These are phyloP conservation scores for Blechomonas ayalai DNA, from an alignment of 208 protist genomes.

Conservation along the genomic window DNA sequence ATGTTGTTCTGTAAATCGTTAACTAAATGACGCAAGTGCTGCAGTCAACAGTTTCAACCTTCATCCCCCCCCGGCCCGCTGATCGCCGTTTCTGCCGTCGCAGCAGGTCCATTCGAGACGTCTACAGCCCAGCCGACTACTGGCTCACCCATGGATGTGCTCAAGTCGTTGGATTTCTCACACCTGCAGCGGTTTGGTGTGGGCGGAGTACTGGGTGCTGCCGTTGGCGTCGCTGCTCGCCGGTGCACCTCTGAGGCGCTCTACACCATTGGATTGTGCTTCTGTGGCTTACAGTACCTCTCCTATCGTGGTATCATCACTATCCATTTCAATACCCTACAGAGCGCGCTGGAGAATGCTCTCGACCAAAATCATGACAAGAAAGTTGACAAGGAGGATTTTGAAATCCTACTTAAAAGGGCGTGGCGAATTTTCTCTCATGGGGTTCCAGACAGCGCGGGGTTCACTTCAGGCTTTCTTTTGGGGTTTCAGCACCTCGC, in stretches of 20 bases:
- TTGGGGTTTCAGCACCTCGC: slow-evolving; percentile 41
- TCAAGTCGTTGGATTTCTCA: too few species aligned
- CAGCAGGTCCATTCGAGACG: too few species aligned
- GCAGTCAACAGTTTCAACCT: too few species aligned
- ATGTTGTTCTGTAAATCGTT: too few species aligned
- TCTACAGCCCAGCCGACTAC: too few species aligned
- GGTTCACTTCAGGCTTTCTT: slow-evolving; percentile 50
- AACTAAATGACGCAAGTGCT: too few species aligned
- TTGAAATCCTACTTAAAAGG: slow-evolving; percentile 39
- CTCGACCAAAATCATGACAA: slow-evolving; percentile 45
- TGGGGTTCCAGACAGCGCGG: slow-evolving; percentile 37
- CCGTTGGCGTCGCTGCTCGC: slow-evolving; percentile 32
- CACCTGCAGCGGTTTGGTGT: slow-evolving; percentile 26
- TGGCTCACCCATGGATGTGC: too few species aligned
- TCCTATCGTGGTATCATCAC: slow-evolving; percentile 52
- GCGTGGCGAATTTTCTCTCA: slow-evolving; percentile 19
- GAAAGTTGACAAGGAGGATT: slow-evolving; percentile 35
- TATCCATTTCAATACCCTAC: slow-evolving; percentile 54
- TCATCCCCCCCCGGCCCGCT: too few species aligned
- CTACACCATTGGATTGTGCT: slow-evolving; percentile 43
- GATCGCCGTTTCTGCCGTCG: too few species aligned
- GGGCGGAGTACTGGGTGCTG: slow-evolving; percentile 35
- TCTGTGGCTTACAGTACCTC: slow-evolving; percentile 47
- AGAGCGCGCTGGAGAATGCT: slow-evolving; percentile 22
- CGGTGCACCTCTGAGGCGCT: slow-evolving; percentile 50